phyloP scores from a whole-genome alignment of 2,329 filamentous ascomycete species.

The Emergomyces africanus region DNA sequence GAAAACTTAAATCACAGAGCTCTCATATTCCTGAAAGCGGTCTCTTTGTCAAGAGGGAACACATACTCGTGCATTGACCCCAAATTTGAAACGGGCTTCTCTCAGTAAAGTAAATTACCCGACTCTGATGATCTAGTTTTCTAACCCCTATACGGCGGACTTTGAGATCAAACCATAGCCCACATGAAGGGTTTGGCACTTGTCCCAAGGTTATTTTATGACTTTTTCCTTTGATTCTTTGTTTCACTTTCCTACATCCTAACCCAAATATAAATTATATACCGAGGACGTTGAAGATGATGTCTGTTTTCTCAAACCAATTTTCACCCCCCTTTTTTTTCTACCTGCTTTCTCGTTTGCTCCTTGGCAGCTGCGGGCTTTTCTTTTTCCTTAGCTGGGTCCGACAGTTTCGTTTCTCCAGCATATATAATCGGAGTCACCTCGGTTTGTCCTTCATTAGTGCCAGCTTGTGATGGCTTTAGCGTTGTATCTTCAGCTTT shows the following conservation, averaged over 20 bases:
- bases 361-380: conserved; percentile 25
- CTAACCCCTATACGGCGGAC: background rate
- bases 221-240: background rate
- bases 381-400: conserved; percentile 17
- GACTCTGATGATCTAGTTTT: no score
- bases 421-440: background rate
- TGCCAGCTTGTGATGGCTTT: conserved; percentile 49
- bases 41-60: background rate
- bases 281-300: background rate
- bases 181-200: background rate
- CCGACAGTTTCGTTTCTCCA: conserved; percentile 15
- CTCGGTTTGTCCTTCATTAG: conserved; percentile 41
- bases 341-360: conserved; percentile 66
- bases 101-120: no score
- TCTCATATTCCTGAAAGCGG: background rate
- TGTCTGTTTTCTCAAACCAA: background rate
- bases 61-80: background rate
- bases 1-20: background rate
- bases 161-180: background rate
- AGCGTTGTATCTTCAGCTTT: conserved; percentile 62
- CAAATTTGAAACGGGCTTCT: background rate
- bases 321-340: conserved; percentile 68
- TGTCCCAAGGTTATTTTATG: background rate
- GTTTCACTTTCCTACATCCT: background rate
- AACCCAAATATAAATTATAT: background rate